Base-by-base conservation (phyloP, 306 rosid genomes). In the Delonix regia region DNA sequence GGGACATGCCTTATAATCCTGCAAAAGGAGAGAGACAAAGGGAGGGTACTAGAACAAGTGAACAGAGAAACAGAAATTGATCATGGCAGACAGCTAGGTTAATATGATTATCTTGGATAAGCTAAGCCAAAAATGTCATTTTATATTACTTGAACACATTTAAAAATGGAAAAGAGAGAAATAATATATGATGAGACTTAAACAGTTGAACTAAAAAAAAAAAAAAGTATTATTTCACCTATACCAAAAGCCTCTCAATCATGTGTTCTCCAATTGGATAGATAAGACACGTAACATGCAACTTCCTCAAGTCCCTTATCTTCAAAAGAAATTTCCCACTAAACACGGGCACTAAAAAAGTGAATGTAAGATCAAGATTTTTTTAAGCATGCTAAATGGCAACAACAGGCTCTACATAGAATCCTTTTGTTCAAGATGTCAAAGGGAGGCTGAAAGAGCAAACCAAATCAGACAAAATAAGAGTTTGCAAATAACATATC, bases 221-320 rank as follows among this genome's bases (percentile, higher is more conserved):
- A 60, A 28, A 70, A 44, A 52, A 56, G n/a, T n/a, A n/a, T n/a
- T n/a, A n/a, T n/a, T 49, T 55, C 33, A 72, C 22, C 21, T 76
- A 65, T 48, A 64, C 49, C 68, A 62, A 53, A 74, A 19, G 34
- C 57, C 39, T 38, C 56, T 62, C 10, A 76, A 30, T 39, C n/a
- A 30, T 57, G 73, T 44, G 53, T 65, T 71, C 79, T 65, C 60
- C 53, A 41, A 49, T 70, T 80, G 77, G 49, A 42, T 71, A 33
- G 39, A 63, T 15, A 25, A 63, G 57, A 57, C 8, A 57, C 25
- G 36, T 27, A 10, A 57, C 36, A 57, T 25, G 18, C 9, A 57
- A 27, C 65, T 27, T 59, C 10, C 65, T 28, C 16, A 22, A 14
- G 67, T 30, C 22, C 12, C 30, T 27, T 59, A 3, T 10, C 10